Evolutionary conservation across 2,329 filamentous ascomycete species (phyloP), one percentile per base, ranked within the genome.

Genomic region (Aspergillus tubingensis): DNA sequence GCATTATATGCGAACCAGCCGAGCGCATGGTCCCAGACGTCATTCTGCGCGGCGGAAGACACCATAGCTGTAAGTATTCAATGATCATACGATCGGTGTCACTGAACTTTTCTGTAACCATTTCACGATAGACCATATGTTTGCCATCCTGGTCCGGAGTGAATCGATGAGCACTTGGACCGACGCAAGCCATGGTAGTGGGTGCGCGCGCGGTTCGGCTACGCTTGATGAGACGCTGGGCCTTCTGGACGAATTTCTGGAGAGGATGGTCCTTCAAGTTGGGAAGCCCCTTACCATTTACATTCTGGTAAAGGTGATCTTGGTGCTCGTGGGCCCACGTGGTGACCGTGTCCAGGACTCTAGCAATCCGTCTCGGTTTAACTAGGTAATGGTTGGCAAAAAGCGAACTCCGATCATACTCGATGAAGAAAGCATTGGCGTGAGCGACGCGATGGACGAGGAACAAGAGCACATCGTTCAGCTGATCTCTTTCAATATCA

Each of bases 321-420:
- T 81, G 73, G 56, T 82, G 76, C 56, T 87, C 79, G 52, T 85
- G 81, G 21, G 86, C 77, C 86, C 86, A 88, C 15, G 74, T 69
- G 13, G 79, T 77, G 4, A 87, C 85, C 19, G 76, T 76, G 41
- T 83, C 76, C 8, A 86, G 75, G 13, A 77, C 71, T 17, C 74
- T 68, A 2, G 83, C 78, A 41, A 85, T 79, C 23, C 78, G 72
- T 60, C 81, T 83, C 5, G 85, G 82, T 21, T 83, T 78, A 19
- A 88, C 66, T 73, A 72, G 80, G 78, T 70, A 85, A 68, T 61
- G 73, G 52, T 74, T 70, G 8, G 71, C 66, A 32, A 78, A 75
- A 3, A 75, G 61, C 17, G 73, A 73, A 21, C 67, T 71, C 17
- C 67, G 67, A 49, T 77, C 75, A 36, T 68, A 66, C 21, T 74